Evolutionary conservation across 176 grass and related monocot species (phyloP), one percentile per base, ranked within the genome.

Genomic region (Phyllostachys edulis): DNA sequence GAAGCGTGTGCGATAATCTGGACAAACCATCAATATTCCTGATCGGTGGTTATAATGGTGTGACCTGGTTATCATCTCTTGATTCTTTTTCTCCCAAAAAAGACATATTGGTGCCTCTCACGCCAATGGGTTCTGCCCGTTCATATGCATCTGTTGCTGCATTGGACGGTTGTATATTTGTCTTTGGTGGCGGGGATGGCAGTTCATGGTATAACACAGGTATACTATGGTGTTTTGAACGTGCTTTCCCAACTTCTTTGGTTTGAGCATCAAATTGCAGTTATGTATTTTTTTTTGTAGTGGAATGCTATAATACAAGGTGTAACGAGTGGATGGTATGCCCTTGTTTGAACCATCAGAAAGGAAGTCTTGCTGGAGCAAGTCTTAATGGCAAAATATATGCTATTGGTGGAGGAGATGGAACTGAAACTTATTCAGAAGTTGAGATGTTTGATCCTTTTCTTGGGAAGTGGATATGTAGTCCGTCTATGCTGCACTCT

Each of bases 401-500:
- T 63, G 91, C 91, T 67, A 93, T 98, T 82, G 96, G 96, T 45
- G 96, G 96, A 79, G 96, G 96, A 79, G 85, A 98, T 85, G 93
- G 87, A 64, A 38, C 69, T 63, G 82, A 90, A 68, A 83, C 79
- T 72, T 91, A 83, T 72, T 85, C 96, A 82, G 92, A 92, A 73
- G 89, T 98, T 75, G 96, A 98, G 85, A 95, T 98, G 77, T 89
- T 93, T 84, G 96, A 98, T 90, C 87, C 93, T 34, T 84, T 84
- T 72, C 88, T 95, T 75, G 89, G 89, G 71, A 95, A 90, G 81
- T 98, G 96, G 96, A 90, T 95, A 63, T 84, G 65, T 45, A 81
- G 67, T 37, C 81, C 84, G 37, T 91, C 89, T 40, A 93, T 93
- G 93, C 71, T 93, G 67, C 42, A 62, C 21, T 49, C 73, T 73